Evolutionary conservation across 352 stramenopile species (phyloP).

Genomic region (Globisporangium nodosum): DNA sequence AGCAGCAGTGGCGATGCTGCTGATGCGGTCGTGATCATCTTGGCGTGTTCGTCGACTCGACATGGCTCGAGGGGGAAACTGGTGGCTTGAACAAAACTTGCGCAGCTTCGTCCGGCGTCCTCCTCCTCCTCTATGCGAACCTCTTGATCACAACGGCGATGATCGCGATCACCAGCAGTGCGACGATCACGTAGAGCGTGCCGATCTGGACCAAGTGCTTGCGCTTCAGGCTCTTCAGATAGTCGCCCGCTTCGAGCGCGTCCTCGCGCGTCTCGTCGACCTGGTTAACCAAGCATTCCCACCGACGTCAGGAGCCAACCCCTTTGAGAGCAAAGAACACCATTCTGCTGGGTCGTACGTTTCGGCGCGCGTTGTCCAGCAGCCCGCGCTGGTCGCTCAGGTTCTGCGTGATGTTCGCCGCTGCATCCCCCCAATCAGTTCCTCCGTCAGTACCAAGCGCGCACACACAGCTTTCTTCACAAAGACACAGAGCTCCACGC

Average conservation of each 20-base stretch:
- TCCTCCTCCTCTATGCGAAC: slow-evolving; percentile 15
- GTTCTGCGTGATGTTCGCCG: slow-evolving; percentile 62
- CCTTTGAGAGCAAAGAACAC: not conserved
- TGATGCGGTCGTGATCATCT: too few relatives aligned
- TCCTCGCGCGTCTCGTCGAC: slow-evolving; percentile 65
- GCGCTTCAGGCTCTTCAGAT: slow-evolving; percentile 72
- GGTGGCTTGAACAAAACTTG: not conserved
- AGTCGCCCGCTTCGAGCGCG: slow-evolving; percentile 48
- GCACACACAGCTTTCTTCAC: not conserved
- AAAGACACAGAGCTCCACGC: slow-evolving; percentile 2
- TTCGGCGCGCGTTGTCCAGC: slow-evolving; percentile 58
- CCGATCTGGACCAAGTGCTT: slow-evolving; percentile 75
- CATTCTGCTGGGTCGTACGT: slow-evolving; percentile 28
- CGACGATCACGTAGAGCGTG: slow-evolving; percentile 68
- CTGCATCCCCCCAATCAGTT: slow-evolving; percentile 11
- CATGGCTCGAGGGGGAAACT: too few relatives aligned
- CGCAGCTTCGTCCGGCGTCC: not conserved
- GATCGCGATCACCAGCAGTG: slow-evolving; percentile 56
- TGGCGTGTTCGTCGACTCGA: not conserved
- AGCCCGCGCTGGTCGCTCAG: slow-evolving; percentile 53
- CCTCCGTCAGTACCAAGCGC: not conserved
- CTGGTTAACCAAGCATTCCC: slow-evolving; percentile 9
- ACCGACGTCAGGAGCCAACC: not conserved
- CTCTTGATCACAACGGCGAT: slow-evolving; percentile 56
- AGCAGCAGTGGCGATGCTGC: too few relatives aligned